phyloP scores from a whole-genome alignment of 139 green algal species.

The Chlorella sp. region DNA sequence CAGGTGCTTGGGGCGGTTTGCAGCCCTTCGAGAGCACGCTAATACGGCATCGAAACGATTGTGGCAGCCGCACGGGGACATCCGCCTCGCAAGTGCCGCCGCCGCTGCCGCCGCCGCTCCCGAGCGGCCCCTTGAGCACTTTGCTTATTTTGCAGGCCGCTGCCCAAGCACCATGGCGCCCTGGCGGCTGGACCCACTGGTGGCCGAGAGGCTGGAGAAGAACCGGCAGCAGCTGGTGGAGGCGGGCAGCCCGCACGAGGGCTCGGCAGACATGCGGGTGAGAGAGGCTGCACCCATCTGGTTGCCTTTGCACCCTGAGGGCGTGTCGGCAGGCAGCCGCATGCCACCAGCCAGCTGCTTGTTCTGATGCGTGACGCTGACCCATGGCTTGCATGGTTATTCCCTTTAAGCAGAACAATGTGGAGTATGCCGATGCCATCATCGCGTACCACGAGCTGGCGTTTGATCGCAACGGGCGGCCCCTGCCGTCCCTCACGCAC shows the following conservation, averaged over 20 bases:
- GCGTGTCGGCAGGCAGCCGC: no score
- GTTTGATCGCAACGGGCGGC: neutral
- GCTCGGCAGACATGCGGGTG: neutral
- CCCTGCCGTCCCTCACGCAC: neutral
- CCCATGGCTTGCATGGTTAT: neutral
- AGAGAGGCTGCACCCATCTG: neutral
- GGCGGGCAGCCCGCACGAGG: neutral
- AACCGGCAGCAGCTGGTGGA: neutral
- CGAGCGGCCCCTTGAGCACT: no score
- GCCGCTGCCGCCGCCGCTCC: no score
- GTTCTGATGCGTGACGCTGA: no score
- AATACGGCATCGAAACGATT: no score
- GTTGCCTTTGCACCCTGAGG: no score
- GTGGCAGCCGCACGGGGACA: no score
- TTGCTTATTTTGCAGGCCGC: no score
- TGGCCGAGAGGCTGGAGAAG: neutral
- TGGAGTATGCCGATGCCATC: neutral
- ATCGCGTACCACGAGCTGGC: neutral
- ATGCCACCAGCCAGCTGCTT: no score
- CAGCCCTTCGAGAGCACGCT: no score
- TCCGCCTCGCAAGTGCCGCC: no score
- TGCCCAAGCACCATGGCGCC: neutral
- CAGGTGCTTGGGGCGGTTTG: no score
- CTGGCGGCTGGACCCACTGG: neutral
- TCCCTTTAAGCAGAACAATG: neutral